Conservation (phyloP, 2,329 filamentous ascomycete species). For the Talaromyces sp. region DNA sequence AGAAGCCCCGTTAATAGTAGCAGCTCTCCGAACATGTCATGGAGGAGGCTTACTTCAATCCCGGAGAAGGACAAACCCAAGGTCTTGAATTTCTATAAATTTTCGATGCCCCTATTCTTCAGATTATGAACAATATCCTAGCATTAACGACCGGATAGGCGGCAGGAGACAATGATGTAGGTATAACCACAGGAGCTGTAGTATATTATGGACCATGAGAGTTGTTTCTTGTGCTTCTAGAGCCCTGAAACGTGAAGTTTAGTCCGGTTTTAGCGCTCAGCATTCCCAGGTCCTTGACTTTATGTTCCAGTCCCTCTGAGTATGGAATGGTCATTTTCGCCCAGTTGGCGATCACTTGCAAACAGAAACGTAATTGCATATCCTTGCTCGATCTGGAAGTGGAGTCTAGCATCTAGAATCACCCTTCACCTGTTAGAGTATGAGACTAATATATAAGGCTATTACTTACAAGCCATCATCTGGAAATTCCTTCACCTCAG, state of each 20-base stretch:
- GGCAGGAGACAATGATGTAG: neutral
- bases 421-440: neutral
- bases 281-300: neutral
- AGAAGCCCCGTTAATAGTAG: neutral
- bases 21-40: neutral
- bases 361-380: neutral
- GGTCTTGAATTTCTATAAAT: neutral
- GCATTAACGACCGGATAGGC: neutral
- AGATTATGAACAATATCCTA: neutral
- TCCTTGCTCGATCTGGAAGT: neutral
- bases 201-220: neutral
- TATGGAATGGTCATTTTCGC: neutral
- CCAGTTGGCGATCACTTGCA: neutral
- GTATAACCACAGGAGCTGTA: neutral
- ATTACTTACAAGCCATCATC: neutral
- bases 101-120: neutral
- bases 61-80: neutral
- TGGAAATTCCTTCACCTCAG: neutral
- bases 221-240: neutral
- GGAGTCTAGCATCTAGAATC: neutral
- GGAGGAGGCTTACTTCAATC: neutral
- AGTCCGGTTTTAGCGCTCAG: neutral
- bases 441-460: neutral
- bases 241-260: neutral
- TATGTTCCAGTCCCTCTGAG: neutral